Conservation (phyloP, 2,329 filamentous ascomycete species). For the Cladosporium sp. region DNA sequence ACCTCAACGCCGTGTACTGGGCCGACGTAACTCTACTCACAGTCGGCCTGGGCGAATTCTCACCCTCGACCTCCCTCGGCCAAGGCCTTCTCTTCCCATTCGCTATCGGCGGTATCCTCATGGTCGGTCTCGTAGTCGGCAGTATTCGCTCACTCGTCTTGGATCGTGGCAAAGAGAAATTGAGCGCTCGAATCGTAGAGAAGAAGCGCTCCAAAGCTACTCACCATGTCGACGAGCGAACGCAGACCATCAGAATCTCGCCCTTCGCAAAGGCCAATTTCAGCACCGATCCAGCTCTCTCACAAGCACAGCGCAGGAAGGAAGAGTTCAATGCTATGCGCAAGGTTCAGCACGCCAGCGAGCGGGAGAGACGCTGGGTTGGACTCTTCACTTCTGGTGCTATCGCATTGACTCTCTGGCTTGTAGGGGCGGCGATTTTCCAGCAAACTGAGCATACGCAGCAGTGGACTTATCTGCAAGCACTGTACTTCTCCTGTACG, state of each 20-base stretch:
- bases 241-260: conserved; percentile 41
- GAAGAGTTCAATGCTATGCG: conserved; percentile 50
- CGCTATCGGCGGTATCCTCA: conserved; percentile 52
- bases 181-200: conserved; percentile 47
- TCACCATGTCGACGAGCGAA: conserved; percentile 34
- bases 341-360: conserved; percentile 39
- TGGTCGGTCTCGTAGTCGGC: conserved; percentile 53
- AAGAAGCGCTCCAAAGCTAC: conserved; percentile 43
- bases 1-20: conserved; percentile 53
- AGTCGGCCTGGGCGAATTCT: conserved; percentile 50
- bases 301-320: conserved; percentile 37
- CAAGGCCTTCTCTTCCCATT: conserved; percentile 51
- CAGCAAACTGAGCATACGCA: conserved; percentile 19
- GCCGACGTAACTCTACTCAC: conserved; percentile 55
- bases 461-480: conserved; percentile 50
- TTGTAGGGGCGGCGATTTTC: conserved; percentile 50
- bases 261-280: conserved; percentile 39
- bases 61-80: conserved; percentile 47
- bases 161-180: conserved; percentile 49
- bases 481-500: conserved; percentile 52
- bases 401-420: conserved; percentile 42
- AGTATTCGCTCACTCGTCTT: conserved; percentile 49
- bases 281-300: conserved; percentile 37
- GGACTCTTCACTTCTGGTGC: conserved; percentile 34
- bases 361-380: conserved; percentile 39